Base-by-base conservation (phyloP, 2,329 filamentous ascomycete species). In the Diaporthe helianthi region DNA sequence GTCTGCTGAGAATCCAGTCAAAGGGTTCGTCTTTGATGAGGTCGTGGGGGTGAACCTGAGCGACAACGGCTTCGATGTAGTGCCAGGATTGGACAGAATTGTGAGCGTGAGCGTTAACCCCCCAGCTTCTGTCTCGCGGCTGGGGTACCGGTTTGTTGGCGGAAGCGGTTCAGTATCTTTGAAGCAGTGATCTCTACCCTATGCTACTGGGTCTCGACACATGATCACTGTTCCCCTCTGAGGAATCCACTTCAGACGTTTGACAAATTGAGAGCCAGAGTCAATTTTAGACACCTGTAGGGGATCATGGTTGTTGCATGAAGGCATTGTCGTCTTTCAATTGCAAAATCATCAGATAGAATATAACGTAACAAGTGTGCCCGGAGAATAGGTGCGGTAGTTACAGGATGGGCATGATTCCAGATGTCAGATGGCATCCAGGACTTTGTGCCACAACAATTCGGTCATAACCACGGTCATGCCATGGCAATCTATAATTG, bases 61-160 rank as follows among this genome's bases (percentile, higher is more conserved):
- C 41, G 87, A 89, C 73, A 89, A 89, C 71, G 82, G 85, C 1
- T 83, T 90, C 22, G 87, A 90, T 74, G 24, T 90, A 12, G 77
- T 89, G 13, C 87, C 87, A 0, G 85, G 85, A 1, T 9, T 63
- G 29, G 44, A 63, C n/a, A 49, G 41, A 17, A 17, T 36, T 29
- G 58, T 63, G n/a, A 36, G n/a, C 58, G 58, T 63, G 29, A 36
- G n/a, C 36, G n/a, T 63, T 9, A 24, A 49, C n/a, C 29, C 58
- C 8, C 58, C 44, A 31, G 26, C 29, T 13, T 49, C 58, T 26
- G 8, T 49, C 58, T 24, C 44, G 24, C n/a, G 9, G 19, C 58
- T 63, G 4, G 41, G 44, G 1, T 63, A 63, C 58, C 49, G 58
- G 10, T 49, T 49, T 19, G 24, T 63, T 1, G 58, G 58, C 7